Percentiles rank a stretch among this genome's conserved stretches.
phyloP scores from a whole-genome alignment of 352 stramenopile species.

The Blastocystis sp. region DNA sequence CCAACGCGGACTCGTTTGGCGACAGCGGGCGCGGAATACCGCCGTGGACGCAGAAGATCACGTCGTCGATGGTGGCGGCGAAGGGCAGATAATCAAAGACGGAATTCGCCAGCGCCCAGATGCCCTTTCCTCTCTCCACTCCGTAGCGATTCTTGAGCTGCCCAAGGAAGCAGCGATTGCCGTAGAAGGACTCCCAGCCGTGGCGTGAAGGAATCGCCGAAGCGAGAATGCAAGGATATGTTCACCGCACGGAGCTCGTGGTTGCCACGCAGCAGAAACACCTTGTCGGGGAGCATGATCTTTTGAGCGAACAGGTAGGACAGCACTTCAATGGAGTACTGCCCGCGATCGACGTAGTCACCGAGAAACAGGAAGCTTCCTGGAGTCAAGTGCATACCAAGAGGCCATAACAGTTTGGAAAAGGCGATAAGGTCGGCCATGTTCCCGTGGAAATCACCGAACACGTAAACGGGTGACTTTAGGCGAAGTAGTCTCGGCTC shows the following conservation, averaged over 20 bases:
- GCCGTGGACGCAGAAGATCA: slow-evolving; percentile 91
- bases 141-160: slow-evolving; percentile 86
- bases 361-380: slow-evolving; percentile 91
- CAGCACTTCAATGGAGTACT: slow-evolving; percentile 89
- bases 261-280: slow-evolving; percentile 86
- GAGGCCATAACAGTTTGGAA: slow-evolving; percentile 90
- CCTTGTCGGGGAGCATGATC: slow-evolving; percentile 83
- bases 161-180: slow-evolving; percentile 83
- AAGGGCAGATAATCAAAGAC: slow-evolving; percentile 88
- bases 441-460: slow-evolving; percentile 91
- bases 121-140: slow-evolving; percentile 80
- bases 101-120: slow-evolving; percentile 86
- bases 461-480: slow-evolving; percentile 89
- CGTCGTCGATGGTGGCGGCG: slow-evolving; percentile 86
- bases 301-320: slow-evolving; percentile 92
- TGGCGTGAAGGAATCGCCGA: slow-evolving; percentile 75
- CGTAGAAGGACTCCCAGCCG: slow-evolving; percentile 88
- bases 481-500: slow-evolving; percentile 85
- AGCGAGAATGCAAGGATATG: not conserved
- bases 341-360: slow-evolving; percentile 92
- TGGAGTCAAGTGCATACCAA: slow-evolving; percentile 88
- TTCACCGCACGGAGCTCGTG: slow-evolving; percentile 87
- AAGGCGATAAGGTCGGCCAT: slow-evolving; percentile 92
- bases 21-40: slow-evolving; percentile 81
- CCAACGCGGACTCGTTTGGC: slow-evolving; percentile 5